Conservation (phyloP, 371 early-diverging fungal genomes). For the Blakeslea trispora region DNA sequence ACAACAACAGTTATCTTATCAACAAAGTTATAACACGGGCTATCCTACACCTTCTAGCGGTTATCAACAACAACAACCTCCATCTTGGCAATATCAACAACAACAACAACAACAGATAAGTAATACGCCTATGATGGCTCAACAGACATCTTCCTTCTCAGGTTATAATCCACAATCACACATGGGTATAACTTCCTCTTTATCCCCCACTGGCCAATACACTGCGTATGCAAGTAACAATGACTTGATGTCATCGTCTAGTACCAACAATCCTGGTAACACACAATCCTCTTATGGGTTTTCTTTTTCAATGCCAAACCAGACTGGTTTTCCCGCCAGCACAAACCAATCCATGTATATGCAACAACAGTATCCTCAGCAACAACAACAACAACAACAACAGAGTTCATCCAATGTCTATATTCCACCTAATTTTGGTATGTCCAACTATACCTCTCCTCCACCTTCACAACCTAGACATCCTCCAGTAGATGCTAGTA, state of each 20-base stretch:
- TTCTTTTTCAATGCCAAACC: background rate
- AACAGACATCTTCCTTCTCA: conserved; percentile 9
- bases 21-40: background rate
- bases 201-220: conserved; percentile 25
- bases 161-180: background rate
- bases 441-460: conserved; percentile 14
- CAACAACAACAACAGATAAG: conserved; percentile 8
- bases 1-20: conserved; percentile 8
- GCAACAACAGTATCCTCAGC: background rate
- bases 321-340: background rate
- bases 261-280: background rate
- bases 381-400: conserved; percentile 11
- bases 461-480: conserved; percentile 32
- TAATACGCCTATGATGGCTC: conserved; percentile 5
- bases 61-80: conserved; percentile 14
- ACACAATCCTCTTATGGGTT: background rate
- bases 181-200: conserved; percentile 9
- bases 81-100: conserved; percentile 14
- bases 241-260: conserved; percentile 1
- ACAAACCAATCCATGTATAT: background rate
- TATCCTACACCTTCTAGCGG: conserved; percentile 16
- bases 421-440: conserved; percentile 44
- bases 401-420: conserved; percentile 28
- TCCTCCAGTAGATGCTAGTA: conserved; percentile 42
- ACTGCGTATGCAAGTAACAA: conserved; percentile 14